Evolutionary conservation across 768 basidiomycete genomes (phyloP), one percentile per base, ranked within the genome.

Genomic region (Gautieria morchelliformis): DNA sequence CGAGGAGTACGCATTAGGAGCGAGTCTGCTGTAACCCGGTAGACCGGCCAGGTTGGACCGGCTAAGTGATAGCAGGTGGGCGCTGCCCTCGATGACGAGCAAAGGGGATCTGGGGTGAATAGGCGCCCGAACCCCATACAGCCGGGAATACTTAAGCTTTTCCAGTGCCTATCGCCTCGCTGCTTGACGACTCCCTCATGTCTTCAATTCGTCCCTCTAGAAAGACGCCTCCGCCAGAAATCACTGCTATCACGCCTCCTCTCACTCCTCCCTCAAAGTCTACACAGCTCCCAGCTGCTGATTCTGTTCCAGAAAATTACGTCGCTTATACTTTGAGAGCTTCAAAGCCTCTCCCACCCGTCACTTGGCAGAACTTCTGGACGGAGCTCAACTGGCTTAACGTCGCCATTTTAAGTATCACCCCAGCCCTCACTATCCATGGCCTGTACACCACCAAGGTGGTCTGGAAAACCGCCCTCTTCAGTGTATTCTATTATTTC

Each of bases 291-390:
- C 46, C 56, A 51, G 68, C 70, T 60, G 83, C 83, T 67, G 67
- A 78, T 63, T 76, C 81, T 65, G 82, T 89, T 58, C 85, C 87
- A 15, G 87, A 89, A 70, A 89, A 91, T 75, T 91, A 90, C 64
- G 88, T 91, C 67, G 73, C 82, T 22, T 78, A 86, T 69, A 88
- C 84, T 4, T 76, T 91, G 65, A 80, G 78, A 63, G 82, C 79
- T 35, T 75, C 79, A 58, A 86, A 85, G 65, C 65, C 83, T 3
- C 75, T 85, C 11, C 87, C 88, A 0, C 87, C 87, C 1, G 72
- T 90, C 61, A 73, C 75, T 5, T 81, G 77, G 80, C 66, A 72
- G 30, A 89, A 84, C 64, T 66, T 79, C 55, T 61, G 69, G 63
- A 72, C 72, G 22, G 85, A 90, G 65, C 71, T 92, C 62, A 83